These are phyloP conservation scores for Nyctanthes arbortristis DNA, from an alignment of 257 asterid species.

Conservation along the genomic window DNA sequence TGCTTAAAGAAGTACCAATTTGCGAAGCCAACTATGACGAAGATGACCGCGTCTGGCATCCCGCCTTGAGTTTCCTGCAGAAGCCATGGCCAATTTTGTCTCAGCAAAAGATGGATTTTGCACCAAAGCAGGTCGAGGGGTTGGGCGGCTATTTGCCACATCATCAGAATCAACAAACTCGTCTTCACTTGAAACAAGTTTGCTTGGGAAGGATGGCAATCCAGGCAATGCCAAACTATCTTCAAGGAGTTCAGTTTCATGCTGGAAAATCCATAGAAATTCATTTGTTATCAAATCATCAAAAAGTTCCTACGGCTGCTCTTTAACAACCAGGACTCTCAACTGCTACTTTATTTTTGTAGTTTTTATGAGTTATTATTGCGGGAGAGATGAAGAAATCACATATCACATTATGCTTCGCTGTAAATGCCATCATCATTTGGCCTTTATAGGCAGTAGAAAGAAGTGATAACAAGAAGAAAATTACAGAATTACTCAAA, in stretches of 20 bases:
- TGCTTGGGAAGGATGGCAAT: conserved; percentile 82
- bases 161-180: conserved; percentile 92
- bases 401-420: neutral
- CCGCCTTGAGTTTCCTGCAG: conserved; percentile 53
- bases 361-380: neutral
- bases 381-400: neutral
- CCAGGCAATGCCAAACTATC: conserved; percentile 85
- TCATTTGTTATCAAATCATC: conserved; percentile 1
- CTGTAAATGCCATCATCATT: neutral
- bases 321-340: neutral
- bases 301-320: conserved; percentile 1
- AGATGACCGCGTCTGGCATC: conserved; percentile 57
- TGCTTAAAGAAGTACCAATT: conserved; percentile 50
- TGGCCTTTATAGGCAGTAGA: neutral
- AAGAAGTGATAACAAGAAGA: neutral
- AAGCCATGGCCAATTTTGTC: conserved; percentile 52
- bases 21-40: conserved; percentile 77
- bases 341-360: neutral
- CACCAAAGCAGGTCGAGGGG: conserved; percentile 36
- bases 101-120: conserved; percentile 58
- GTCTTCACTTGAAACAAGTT: conserved; percentile 87
- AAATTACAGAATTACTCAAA: conserved; percentile 7
- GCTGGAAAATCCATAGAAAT: conserved; percentile 47
- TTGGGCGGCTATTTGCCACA: conserved; percentile 64
- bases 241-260: conserved; percentile 88